Base-by-base conservation (phyloP, 1,284 basidiomycete genomes). In the Austroboletus niveus region DNA sequence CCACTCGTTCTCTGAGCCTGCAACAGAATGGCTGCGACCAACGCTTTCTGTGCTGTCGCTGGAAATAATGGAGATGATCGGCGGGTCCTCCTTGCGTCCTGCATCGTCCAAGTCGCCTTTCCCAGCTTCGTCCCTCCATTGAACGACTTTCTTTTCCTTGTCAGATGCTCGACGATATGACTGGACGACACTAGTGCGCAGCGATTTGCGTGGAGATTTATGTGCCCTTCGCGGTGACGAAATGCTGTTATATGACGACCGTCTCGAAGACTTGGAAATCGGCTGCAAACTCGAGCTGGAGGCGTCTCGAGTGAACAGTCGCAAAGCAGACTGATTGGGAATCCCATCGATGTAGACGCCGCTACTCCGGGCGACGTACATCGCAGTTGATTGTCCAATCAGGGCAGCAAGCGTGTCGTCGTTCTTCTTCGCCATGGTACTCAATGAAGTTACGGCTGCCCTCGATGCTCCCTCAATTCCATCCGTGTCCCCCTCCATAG, bases 111-210 rank as follows among this genome's bases (percentile, higher is more conserved):
- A 71, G 44, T 81, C 76, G 9, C 92, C 93, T 64, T 89, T 87
- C 7, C 93, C 93, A 6, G 80, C 90, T 66, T 94, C 89, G 61
- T 96, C 93, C 49, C 79, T 82, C 93, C 93, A 96, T 61, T 94
- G 86, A 15, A 96, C 89, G 49, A 82, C 87, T 69, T 95, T 95
- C 66, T 81, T 81, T 69, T 85, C 79, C 60, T 80, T 84, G 55
- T 85, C 82, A 1, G 82, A 80, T 15, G 75, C 75, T 49, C 81
- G 76, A 44, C 82, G 75, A 60, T 85, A 84, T 2, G 84, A 78
- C 43, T 80, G 77, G n/a, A 78, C 69, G 15, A 86, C 59, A 55
- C 81, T 87, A 12, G 83, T 78, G 15, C 87, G 82, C 47, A 86
- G 60, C 3, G 85, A 90, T 66, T 84, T 87, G 52, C 87, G 76